phyloP scores from a whole-genome alignment of 495 filamentous ascomycete species.

The Recurvomyces mirabilis region DNA sequence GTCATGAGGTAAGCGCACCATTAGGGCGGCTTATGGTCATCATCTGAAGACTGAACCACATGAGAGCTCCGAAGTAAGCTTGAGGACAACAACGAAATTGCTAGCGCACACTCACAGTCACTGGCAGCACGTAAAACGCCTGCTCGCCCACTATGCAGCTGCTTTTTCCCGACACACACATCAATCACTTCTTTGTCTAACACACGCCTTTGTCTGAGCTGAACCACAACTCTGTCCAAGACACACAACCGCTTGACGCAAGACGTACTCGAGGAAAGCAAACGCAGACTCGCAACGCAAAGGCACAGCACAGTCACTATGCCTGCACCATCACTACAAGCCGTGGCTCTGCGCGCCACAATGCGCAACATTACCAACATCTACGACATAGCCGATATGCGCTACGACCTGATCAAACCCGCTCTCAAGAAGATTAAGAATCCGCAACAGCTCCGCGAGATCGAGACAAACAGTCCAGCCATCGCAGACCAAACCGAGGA shows the following conservation, averaged over 20 bases:
- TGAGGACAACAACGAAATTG: too few relatives aligned
- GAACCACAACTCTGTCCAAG: neutral
- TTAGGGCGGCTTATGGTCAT: too few relatives aligned
- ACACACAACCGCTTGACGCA: neutral
- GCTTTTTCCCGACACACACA: neutral
- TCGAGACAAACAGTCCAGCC: conserved; percentile 59
- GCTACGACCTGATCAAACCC: conserved; percentile 48
- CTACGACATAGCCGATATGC: conserved; percentile 52
- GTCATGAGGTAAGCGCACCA: too few relatives aligned
- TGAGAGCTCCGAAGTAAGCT: too few relatives aligned
- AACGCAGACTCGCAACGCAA: too few relatives aligned
- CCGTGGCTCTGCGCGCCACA: conserved; percentile 4
- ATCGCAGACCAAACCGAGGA: conserved; percentile 48
- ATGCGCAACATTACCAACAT: conserved; percentile 26
- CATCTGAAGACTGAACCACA: too few relatives aligned
- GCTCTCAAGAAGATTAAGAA: conserved; percentile 53
- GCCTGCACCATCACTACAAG: neutral
- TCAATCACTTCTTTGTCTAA: neutral
- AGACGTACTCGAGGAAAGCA: neutral
- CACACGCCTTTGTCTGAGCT: conserved; percentile 1
- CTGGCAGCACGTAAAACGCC: too few relatives aligned
- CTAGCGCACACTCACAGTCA: too few relatives aligned
- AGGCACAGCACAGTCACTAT: conserved; percentile 2
- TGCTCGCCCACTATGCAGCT: conserved; percentile 1
- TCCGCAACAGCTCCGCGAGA: conserved; percentile 49